These are phyloP conservation scores for Aspergillus candidus DNA, from an alignment of 2,329 filamentous ascomycete genomes.

Conservation along the genomic window DNA sequence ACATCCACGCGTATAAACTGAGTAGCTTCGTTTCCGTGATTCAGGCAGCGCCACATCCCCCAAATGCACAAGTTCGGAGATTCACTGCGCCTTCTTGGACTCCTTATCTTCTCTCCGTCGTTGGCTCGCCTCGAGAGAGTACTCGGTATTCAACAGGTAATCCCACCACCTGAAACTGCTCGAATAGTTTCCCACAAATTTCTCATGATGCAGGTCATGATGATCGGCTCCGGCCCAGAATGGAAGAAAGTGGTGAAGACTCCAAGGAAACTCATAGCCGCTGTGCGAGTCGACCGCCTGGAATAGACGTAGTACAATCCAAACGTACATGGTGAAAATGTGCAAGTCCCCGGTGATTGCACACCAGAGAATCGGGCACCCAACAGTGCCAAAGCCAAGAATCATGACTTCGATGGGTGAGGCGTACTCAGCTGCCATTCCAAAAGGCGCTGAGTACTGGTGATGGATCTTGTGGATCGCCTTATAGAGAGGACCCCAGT, in stretches of 20 bases:
- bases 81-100: slow-evolving; percentile 24
- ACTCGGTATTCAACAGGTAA: slow-evolving; percentile 87
- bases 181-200: slow-evolving; percentile 96
- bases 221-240: slow-evolving; percentile 98
- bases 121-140: slow-evolving; percentile 79
- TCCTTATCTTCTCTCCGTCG: slow-evolving; percentile 60
- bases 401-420: slow-evolving; percentile 96
- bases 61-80: too few species aligned
- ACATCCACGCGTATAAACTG: too few species aligned
- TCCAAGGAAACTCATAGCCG: slow-evolving; percentile 98
- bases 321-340: slow-evolving; percentile 94
- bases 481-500: slow-evolving; percentile 94
- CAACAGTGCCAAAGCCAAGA: slow-evolving; percentile 79
- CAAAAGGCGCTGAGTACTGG: slow-evolving; percentile 96
- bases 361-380: slow-evolving; percentile 76
- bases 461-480: slow-evolving; percentile 98
- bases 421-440: slow-evolving; percentile 92
- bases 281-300: slow-evolving; percentile 97
- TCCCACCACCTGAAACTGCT: slow-evolving; percentile 99
- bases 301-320: slow-evolving; percentile 89
- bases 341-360: slow-evolving; percentile 80
- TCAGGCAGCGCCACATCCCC: too few species aligned
- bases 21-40: too few species aligned
- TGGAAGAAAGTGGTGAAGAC: slow-evolving; percentile 86
- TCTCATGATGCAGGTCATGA: slow-evolving; percentile 96